Percentiles rank a stretch among this genome's conserved stretches.
Conservation (phyloP, 345 rosid species). For the Lumnitzera racemosa region DNA sequence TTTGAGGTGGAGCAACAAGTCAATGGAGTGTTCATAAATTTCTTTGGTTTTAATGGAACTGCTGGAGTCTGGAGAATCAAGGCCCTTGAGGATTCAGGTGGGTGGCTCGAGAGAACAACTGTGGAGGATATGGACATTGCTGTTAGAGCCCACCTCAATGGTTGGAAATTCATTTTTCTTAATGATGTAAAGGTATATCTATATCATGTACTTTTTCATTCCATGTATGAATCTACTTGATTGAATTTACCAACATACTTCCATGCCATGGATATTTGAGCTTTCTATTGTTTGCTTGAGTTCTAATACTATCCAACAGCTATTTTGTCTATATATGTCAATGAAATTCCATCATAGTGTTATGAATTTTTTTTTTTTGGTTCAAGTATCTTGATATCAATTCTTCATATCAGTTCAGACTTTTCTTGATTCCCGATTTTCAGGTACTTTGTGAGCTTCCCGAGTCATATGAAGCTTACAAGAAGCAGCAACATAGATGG, state of each 20-base stretch:
- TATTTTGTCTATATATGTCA: no score
- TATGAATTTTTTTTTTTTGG: neutral
- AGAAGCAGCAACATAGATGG: slow-evolving; percentile 95
- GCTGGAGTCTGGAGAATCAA: slow-evolving; percentile 89
- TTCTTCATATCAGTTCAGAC: neutral
- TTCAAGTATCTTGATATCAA: neutral
- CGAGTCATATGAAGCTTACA: slow-evolving; percentile 81
- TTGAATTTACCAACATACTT: neutral
- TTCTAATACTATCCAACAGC: no score
- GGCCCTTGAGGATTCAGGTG: slow-evolving; percentile 84
- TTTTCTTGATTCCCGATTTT: slow-evolving; percentile 6
- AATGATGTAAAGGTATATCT: slow-evolving; percentile 65
- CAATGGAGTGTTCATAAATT: slow-evolving; percentile 63
- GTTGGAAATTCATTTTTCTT: slow-evolving; percentile 81
- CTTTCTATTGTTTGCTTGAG: no score
- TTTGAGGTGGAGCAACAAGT: slow-evolving; percentile 89
- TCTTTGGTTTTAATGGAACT: slow-evolving; percentile 90
- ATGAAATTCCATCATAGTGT: no score
- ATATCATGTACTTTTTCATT: neutral
- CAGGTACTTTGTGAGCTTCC: slow-evolving; percentile 90
- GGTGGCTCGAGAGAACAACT: slow-evolving; percentile 89
- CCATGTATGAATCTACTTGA: neutral
- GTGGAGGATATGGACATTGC: slow-evolving; percentile 92
- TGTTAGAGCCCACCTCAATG: slow-evolving; percentile 79
- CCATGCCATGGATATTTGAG: no score